Evolutionary conservation across 2,329 filamentous ascomycete species (phyloP).

Genomic region (Aspergillus novoparasiticus): DNA sequence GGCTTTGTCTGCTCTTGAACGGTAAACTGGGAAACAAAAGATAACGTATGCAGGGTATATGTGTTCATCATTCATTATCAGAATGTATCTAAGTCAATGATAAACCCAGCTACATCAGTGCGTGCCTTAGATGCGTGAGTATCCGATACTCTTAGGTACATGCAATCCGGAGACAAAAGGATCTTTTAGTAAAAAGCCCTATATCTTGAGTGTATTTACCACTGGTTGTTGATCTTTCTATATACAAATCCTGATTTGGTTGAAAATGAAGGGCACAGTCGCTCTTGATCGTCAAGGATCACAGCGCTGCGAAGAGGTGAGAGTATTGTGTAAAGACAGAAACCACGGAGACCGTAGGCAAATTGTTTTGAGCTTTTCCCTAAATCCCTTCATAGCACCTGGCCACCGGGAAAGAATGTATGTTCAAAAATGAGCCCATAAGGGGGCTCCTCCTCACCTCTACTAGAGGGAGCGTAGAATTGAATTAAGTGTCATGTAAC

Average conservation of each 20-base stretch:
- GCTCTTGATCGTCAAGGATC: neutral
- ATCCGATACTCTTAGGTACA: neutral
- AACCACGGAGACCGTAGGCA: neutral
- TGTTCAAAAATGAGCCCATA: neutral
- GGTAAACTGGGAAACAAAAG: slow-evolving; percentile 17
- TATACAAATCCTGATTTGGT: neutral
- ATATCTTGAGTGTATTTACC: neutral
- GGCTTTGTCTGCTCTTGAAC: slow-evolving; percentile 31
- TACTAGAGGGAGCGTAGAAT: neutral
- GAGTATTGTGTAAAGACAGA: slow-evolving; percentile 1
- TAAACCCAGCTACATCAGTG: neutral
- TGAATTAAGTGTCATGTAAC: neutral
- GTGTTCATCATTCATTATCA: neutral
- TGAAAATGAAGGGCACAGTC: neutral
- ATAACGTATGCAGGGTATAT: neutral
- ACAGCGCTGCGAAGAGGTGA: slow-evolving; percentile 1
- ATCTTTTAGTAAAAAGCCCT: neutral
- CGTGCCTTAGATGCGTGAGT: neutral
- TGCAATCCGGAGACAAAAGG: neutral
- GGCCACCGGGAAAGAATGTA: neutral
- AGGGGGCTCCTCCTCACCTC: neutral
- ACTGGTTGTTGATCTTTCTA: neutral
- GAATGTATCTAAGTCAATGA: neutral
- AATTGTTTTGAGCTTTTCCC: neutral
- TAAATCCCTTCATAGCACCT: slow-evolving; percentile 1